Base-by-base conservation (phyloP, 176 grass and related monocot genomes). In the Oryza punctata region DNA sequence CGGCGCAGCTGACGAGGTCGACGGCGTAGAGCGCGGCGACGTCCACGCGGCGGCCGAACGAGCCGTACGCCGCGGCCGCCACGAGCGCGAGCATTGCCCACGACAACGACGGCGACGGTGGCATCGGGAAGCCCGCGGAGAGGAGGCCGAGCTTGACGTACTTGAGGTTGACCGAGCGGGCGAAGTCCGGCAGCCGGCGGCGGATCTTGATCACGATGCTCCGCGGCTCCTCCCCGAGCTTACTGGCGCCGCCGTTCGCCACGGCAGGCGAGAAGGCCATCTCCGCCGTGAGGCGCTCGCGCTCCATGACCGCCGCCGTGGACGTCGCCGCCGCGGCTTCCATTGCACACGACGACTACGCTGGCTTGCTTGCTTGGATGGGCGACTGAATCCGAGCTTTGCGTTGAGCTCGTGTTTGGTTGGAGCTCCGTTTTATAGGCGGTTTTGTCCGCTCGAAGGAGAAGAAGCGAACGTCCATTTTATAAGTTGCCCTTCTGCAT, bases 161-260 rank as follows among this genome's bases (percentile, higher is more conserved):
- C 81, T 92, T 94, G 78, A 94, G 83, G 57, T 90, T 94, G 19
- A 94, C 90, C 7, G 85, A 92, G 27, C 91, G 87, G 10, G 88
- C 73, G 81, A 94, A 94, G 82, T 94, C 90, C 10, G 93, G 93
- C 10, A 94, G 69, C 15, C 87, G 81, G 27, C 84, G 93, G 3
- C 87, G 93, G 70, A 94, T 94, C 78, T 86, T 92, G 81, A 94
- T 87, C 0, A 94, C 90, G 72, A 94, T 84, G 85, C 83, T 88
- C 1, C 72, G 76, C 8, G 72, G 41, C 35, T 82, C 61, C 61
- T 63, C 72, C 2, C 16, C 32, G 11, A n/a, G 16, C 69, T 71
- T 57, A 25, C 4, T 33, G 38, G 15, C 25, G 19, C 25, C 33
- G 5, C 33, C 33, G 10, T 12, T 13, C 11, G 25, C 54, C 25